Evolutionary conservation across 1,284 basidiomycete genomes (phyloP).

Genomic region (Ganoderma meredithae): DNA sequence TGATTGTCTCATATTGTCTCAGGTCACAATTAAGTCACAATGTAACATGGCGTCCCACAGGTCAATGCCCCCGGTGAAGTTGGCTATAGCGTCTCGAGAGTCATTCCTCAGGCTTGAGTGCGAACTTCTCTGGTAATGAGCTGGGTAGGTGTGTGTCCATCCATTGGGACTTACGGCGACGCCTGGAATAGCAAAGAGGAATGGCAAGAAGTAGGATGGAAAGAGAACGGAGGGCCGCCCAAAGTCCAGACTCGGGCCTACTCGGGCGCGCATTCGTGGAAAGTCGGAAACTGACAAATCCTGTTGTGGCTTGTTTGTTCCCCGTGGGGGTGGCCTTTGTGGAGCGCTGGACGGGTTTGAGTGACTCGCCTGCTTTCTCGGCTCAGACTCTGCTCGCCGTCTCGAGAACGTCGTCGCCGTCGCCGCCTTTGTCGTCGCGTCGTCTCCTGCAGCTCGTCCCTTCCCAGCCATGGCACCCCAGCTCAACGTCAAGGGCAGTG

Average conservation of each 20-base stretch:
- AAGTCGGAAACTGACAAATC: not conserved
- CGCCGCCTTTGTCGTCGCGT: constrained; percentile 10
- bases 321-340: not conserved
- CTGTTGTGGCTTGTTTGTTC: not conserved
- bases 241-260: no score
- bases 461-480: constrained; percentile 64
- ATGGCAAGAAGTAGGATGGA: no score
- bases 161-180: no score
- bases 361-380: constrained; percentile 8
- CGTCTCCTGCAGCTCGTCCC: not conserved
- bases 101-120: no score
- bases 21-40: no score
- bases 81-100: no score
- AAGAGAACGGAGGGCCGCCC: not conserved
- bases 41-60: no score
- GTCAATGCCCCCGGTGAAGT: no score
- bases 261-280: not conserved
- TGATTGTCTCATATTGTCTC: no score
- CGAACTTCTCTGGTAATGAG: no score
- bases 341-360: not conserved
- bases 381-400: constrained; percentile 9
- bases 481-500: constrained; percentile 70
- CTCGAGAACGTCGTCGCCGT: not conserved
- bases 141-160: no score
- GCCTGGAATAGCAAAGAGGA: no score